Base-by-base conservation (phyloP, 225 moss, liverwort and hornwort genomes). In the Climacium dendroides region DNA sequence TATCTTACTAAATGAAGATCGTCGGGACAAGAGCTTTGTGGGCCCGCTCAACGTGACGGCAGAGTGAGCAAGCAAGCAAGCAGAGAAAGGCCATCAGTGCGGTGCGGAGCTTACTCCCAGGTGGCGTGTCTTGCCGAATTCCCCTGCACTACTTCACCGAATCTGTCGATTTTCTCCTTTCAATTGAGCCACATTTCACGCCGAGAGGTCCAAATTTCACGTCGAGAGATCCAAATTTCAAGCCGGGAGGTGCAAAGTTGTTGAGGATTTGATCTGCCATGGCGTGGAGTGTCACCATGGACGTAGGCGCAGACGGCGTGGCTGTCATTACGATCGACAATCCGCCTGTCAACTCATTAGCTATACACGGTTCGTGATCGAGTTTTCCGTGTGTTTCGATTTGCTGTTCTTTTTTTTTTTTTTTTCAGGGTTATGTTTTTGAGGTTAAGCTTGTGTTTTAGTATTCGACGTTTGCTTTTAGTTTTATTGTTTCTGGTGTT, bases 321-420 rank as follows among this genome's bases (percentile, higher is more conserved):
- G 97, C 96, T 58, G 89, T 99, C 43, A 95, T 99, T 89, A 97
- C 97, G 67, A 86, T 99, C 85, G 77, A 90, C 69, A 91, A 97
- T 87, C 95, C 96, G 76, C 98, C 98, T 43, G 98, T 99, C 35
- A 99, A 99, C 90, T 93, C 97, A 37, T 92, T 99, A 47, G 96
- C 97, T 62, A 35, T 93, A 81, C 92, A 91, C 63, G 96, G 98
- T 98, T 71, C 76, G 90, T 93, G 82, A 89, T 80, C 81, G 73
- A 37, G 32, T 14, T 62, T 60, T 39, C 72, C 70, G 58, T 70
- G 58, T 28, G n/a, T 75, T 53, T 43, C 30, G 60, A 78, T 79
- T 82, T 59, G 17, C n/a, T 52, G 39, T 64, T 22, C n/a, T 82
- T 63, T 45, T 80, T 55, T 81, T 50, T 50, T 45, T 7, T 48